Base-by-base conservation (phyloP, 208 protist species). In the Wallacemonas sp. region DNA sequence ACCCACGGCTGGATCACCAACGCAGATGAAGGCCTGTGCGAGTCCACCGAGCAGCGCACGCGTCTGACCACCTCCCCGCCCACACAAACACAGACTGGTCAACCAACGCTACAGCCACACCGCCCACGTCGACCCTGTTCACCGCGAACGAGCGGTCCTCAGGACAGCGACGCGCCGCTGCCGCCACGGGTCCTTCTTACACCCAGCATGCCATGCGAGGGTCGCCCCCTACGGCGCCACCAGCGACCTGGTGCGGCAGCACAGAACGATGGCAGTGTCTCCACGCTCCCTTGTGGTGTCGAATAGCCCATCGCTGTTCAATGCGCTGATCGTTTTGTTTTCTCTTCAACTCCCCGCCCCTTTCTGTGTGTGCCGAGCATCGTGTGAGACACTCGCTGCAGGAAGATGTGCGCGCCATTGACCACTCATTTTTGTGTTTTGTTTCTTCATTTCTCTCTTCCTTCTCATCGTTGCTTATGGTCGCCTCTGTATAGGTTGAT, bases 401-500 rank as follows among this genome's bases (percentile, higher is more conserved):
- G n/a, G n/a, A n/a, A 21, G 13, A 62, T 55, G 52, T 46, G 50
- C 34, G 66, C 52, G 55, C 39, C 21, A 15, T 71, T 10, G 41
- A 13, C 22, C 3, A 29, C 8, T 30, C 33, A 30, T 19, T 50
- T 57, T 8, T 30, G 15, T 37, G 12, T 21, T 45, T n/a, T 54
- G 1, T 44, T n/a, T 68, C 9, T 34, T n/a, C n/a, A n/a, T n/a
- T n/a, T n/a, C n/a, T n/a, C n/a, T n/a, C n/a, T n/a, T n/a, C n/a
- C n/a, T n/a, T n/a, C n/a, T n/a, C n/a, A n/a, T n/a, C n/a, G n/a
- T n/a, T n/a, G n/a, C n/a, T n/a, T n/a, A n/a, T n/a, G n/a, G n/a
- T n/a, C n/a, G n/a, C n/a, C n/a, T n/a, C n/a, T n/a, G n/a, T n/a
- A n/a, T n/a, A n/a, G n/a, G n/a, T n/a, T n/a, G n/a, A n/a, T n/a